A percentile compares a stretch with the other conserved stretches of the same genome.
These are phyloP conservation scores for Astrephomene gubernaculifera DNA, from an alignment of 139 green algal genomes.

Conservation along the genomic window DNA sequence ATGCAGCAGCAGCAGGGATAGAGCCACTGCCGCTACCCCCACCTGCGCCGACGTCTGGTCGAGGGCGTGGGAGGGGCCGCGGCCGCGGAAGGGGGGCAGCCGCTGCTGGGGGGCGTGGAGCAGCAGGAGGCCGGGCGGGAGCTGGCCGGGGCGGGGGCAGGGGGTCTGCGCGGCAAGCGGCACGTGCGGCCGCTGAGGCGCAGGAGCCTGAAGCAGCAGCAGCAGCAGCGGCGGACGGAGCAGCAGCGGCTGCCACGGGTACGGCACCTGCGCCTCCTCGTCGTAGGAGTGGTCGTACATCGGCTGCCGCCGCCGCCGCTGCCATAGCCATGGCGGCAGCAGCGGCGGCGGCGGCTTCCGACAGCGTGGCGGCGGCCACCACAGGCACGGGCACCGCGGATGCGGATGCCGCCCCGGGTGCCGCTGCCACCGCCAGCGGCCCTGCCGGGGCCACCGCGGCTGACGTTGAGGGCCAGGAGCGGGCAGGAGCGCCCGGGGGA, in stretches of 20 bases:
- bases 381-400: background rate
- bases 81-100: background rate
- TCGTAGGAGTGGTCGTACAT: background rate
- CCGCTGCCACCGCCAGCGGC: no score
- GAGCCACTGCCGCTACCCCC: background rate
- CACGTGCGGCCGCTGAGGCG: background rate
- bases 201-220: background rate
- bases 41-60: background rate
- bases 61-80: background rate
- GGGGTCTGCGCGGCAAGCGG: background rate
- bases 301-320: background rate
- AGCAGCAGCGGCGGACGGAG: background rate
- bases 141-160: background rate
- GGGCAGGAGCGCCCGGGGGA: no score
- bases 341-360: background rate
- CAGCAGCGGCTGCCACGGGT: no score
- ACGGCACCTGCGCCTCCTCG: background rate
- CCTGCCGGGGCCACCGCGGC: no score
- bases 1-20: background rate
- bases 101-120: background rate
- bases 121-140: background rate
- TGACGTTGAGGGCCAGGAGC: no score
- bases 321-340: no score
- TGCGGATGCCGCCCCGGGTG: background rate
- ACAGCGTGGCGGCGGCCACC: background rate